These are phyloP conservation scores for Podospora bellae-mahoneyi DNA, from an alignment of 495 filamentous ascomycete genomes.

Conservation along the genomic window DNA sequence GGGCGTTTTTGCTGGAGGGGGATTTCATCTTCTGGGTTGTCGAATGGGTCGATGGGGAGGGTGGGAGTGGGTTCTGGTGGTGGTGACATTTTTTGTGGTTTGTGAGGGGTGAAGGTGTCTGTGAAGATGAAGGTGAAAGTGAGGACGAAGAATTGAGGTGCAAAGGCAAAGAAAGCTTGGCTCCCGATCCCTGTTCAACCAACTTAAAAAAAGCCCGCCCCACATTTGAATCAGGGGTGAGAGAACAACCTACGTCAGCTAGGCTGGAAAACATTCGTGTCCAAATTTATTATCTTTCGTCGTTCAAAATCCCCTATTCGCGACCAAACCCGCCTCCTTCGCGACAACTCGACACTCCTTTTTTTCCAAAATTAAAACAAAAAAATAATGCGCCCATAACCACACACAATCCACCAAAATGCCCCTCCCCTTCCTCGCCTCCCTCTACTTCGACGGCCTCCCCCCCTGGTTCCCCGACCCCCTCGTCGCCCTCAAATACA, in stretches of 20 bases:
- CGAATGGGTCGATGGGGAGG: too few species aligned
- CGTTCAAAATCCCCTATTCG: too few species aligned
- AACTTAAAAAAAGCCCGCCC: background rate
- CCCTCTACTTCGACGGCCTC: slow-evolving; percentile 61
- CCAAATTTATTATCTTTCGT: slow-evolving; percentile 6
- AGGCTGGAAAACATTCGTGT: background rate
- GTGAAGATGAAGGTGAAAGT: background rate
- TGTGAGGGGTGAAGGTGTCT: background rate
- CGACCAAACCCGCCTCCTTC: too few species aligned
- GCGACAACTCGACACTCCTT: background rate
- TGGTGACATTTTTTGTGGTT: background rate
- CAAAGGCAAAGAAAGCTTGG: background rate
- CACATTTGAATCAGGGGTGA: slow-evolving; percentile 16
- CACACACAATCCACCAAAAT: slow-evolving; percentile 44
- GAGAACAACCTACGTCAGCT: slow-evolving; percentile 17
- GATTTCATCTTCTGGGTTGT: slow-evolving; percentile 37
- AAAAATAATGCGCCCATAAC: slow-evolving; percentile 8
- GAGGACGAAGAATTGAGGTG: background rate
- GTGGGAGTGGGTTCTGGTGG: slow-evolving; percentile 11
- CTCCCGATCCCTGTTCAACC: slow-evolving; percentile 12
- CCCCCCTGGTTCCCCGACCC: slow-evolving; percentile 61
- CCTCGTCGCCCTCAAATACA: slow-evolving; percentile 56
- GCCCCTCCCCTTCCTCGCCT: slow-evolving; percentile 72
- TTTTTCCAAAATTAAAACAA: background rate
- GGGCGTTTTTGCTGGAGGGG: slow-evolving; percentile 68